Percentiles rank a stretch among this genome's conserved stretches.
These are phyloP conservation scores for Colletotrichum tanaceti DNA, from an alignment of 2,329 filamentous ascomycete genomes.

Conservation along the genomic window DNA sequence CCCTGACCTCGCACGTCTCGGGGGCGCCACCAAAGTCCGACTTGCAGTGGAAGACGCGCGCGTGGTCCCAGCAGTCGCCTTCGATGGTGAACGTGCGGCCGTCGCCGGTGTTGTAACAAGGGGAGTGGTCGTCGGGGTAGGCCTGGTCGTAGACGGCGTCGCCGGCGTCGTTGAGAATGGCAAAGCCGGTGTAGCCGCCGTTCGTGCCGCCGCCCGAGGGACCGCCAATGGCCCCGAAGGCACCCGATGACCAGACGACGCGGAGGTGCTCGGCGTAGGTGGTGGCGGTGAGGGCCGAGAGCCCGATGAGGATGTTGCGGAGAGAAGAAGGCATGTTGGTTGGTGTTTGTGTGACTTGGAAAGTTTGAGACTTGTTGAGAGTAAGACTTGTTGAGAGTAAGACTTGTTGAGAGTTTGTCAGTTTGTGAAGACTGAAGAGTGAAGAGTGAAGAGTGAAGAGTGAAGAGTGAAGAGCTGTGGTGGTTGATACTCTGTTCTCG, in stretches of 20 bases:
- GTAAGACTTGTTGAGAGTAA: no score
- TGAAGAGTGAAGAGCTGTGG: no score
- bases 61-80: conserved; percentile 21
- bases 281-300: conserved; percentile 1
- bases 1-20: conserved; percentile 3
- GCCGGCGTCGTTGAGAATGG: conserved; percentile 22
- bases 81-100: conserved; percentile 25
- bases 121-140: conserved; percentile 15
- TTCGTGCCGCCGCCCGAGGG: not conserved
- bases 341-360: not conserved
- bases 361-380: not conserved
- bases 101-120: conserved; percentile 25
- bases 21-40: conserved; percentile 17
- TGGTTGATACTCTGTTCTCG: not conserved
- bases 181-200: conserved; percentile 18
- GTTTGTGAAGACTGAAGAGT: no score
- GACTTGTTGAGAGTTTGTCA: no score
- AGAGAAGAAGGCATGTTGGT: not conserved
- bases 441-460: not conserved
- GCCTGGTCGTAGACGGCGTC: conserved; percentile 21
- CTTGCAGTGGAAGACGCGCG: conserved; percentile 22
- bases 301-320: conserved; percentile 5
- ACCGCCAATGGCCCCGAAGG: conserved; percentile 8
- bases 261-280: conserved; percentile 19
- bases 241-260: conserved; percentile 18